Base-by-base conservation (phyloP, 2,329 filamentous ascomycete species). In the Claviceps sp. region DNA sequence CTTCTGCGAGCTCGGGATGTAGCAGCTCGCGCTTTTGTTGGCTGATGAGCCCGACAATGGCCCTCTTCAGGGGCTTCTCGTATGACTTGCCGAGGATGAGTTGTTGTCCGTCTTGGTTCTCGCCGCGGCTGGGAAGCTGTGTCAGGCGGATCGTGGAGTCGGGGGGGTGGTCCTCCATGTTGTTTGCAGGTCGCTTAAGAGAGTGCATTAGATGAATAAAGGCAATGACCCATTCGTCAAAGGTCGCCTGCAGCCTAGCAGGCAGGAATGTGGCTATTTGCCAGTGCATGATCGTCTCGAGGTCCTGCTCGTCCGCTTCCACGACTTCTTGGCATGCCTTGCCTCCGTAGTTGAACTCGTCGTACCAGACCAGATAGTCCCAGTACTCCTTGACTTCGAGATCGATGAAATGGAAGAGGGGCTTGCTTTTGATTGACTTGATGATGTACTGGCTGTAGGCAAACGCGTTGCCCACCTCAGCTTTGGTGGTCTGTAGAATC, bases 331-430 rank as follows among this genome's bases (percentile, higher is more conserved):
- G 80, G 58, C 88, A 95, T 4, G 87, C 93, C 62, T 94, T 94
- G 54, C 93, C 93, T 51, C 93, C 94, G 61, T 97, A 97, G 72
- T 99, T 98, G 75, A 91, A 96, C 68, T 96, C 88, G 60, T 99
- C 93, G 59, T 97, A 97, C 93, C 93, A 99, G 4, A 96, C 83
- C 0, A 99, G 80, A 61, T 96, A 97, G 66, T 99, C 93, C 93
- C 93, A 99, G 68, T 96, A 99, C 65, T 98, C 93, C 59, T 91
- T 95, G 67, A 99, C 93, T 60, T 96, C 88, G 3, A 99, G 76
- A 61, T 98, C 93, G 56, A 99, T 82, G 64, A 98, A 98, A 66
- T 96, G 88, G 70, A 99, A 99, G 0, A 96, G 77, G 0, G 93
- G 89, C 62, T 96, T 96, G 52, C 82, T 83, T 68, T 95, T 91